Percentiles rank a stretch among this genome's conserved stretches.
These are phyloP conservation scores for Mycena belliarum DNA, from an alignment of 768 basidiomycete genomes.

Conservation along the genomic window DNA sequence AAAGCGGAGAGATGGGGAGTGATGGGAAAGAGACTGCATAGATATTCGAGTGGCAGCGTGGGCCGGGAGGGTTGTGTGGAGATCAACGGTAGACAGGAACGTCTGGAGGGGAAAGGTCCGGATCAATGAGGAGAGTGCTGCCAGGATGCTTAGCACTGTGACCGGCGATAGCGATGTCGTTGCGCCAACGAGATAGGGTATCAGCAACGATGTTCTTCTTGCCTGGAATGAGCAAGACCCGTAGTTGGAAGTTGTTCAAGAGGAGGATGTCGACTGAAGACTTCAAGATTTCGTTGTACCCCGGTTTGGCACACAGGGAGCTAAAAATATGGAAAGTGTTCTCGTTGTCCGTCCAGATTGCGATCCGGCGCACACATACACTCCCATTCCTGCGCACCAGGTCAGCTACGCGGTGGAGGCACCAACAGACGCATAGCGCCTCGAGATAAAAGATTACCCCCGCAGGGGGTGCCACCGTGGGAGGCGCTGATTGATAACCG, in stretches of 20 bases:
- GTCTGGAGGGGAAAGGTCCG: too few species aligned
- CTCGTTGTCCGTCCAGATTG: constrained; percentile 31
- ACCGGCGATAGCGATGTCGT: too few species aligned
- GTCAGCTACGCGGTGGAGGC: neutral
- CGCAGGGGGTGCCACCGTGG: neutral
- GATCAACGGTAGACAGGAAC: too few species aligned
- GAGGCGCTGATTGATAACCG: neutral
- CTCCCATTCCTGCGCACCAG: neutral
- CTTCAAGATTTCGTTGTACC: constrained; percentile 28
- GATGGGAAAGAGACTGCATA: too few species aligned
- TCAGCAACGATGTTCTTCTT: neutral
- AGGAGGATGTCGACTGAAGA: constrained; percentile 25
- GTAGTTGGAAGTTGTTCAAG: neutral
- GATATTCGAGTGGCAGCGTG: too few species aligned
- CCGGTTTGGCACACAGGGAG: constrained; percentile 22
- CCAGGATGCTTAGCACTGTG: too few species aligned
- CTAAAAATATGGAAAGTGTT: constrained; percentile 33
- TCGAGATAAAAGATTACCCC: neutral
- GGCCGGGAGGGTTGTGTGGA: too few species aligned
- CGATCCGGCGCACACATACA: neutral
- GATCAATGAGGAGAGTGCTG: too few species aligned
- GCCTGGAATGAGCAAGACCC: neutral
- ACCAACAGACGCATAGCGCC: neutral
- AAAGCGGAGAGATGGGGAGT: too few species aligned
- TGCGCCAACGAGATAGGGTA: neutral